Percentiles rank a stretch among this genome's conserved stretches.
These are phyloP conservation scores for Aureobasidium musti DNA, from an alignment of 2,329 filamentous ascomycete species.

Conservation along the genomic window DNA sequence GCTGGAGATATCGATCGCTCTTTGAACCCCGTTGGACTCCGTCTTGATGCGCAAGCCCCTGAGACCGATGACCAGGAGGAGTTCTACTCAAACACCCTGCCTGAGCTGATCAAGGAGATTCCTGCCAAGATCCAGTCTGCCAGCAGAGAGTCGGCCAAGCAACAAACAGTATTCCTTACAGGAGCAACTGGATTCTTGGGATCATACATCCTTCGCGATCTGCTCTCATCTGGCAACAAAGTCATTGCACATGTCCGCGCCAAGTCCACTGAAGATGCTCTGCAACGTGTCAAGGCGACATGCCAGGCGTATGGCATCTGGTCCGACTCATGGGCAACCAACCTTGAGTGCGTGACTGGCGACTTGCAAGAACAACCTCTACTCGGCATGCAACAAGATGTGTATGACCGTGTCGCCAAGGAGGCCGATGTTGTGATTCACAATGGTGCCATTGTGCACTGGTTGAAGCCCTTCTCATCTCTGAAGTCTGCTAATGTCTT, in stretches of 20 bases:
- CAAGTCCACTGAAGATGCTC: conserved; percentile 60
- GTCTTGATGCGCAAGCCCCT: conserved; percentile 48
- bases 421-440: conserved; percentile 71
- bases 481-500: conserved; percentile 75
- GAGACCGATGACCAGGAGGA: conserved; percentile 49
- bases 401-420: conserved; percentile 66
- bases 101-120: conserved; percentile 55
- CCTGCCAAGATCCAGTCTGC: conserved; percentile 44
- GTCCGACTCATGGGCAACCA: conserved; percentile 65
- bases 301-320: conserved; percentile 79
- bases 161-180: conserved; percentile 73
- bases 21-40: conserved; percentile 52
- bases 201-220: conserved; percentile 73
- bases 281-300: conserved; percentile 66
- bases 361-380: conserved; percentile 68
- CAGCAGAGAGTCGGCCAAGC: conserved; percentile 38
- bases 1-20: conserved; percentile 55
- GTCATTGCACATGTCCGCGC: conserved; percentile 77
- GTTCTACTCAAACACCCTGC: conserved; percentile 57
- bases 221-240: conserved; percentile 59
- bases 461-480: conserved; percentile 75
- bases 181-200: conserved; percentile 91
- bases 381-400: conserved; percentile 68
- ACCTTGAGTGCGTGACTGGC: conserved; percentile 69
- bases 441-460: conserved; percentile 79